Evolutionary conservation across 768 basidiomycete species (phyloP), one percentile per base, ranked within the genome.

Genomic region (Tylopilus rubrobrunneus): DNA sequence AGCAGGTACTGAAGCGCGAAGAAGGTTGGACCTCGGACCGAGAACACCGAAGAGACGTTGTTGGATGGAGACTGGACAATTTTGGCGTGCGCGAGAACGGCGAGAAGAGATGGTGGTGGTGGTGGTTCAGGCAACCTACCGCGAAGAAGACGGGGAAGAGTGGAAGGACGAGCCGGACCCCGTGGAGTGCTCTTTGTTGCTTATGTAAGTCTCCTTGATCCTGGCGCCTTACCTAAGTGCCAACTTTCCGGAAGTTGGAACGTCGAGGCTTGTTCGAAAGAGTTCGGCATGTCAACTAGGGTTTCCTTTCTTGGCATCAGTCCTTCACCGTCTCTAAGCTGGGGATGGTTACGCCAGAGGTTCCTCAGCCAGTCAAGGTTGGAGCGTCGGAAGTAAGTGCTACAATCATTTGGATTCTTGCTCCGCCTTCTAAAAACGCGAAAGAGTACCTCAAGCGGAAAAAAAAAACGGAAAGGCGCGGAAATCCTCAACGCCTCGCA

Each of bases 41-140:
- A 49, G 57, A 60, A 34, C 64, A 58, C 4, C 64, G 67, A 46
- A 62, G 75, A 0, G n/a, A n/a, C n/a, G n/a, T n/a, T n/a, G n/a
- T n/a, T n/a, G 87, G 86, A 1, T 91, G 90, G 89, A 86, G 85
- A 0, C 69, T 91, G 46, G 89, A 89, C 3, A 84, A 82, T 54
- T 89, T 84, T 67, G 84, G 78, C 10, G 61, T 82, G 65, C 68
- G 69, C 75, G 47, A 52, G 73, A 56, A 62, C 67, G 60, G 10
- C 61, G 51, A 12, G 61, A 65, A 41, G 64, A 54, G 41, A 27
- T 56, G 8, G 54, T 52, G 48, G 37, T 55, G 21, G 41, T 36
- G 45, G 40, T 7, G 29, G 7, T 12, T 8, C 28, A 37, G 21
- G 39, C 29, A 28, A 46, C 49, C 48, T 19, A 4, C 1, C 41